Percentiles rank a stretch among this genome's conserved stretches.
Conservation (phyloP, 202 grass and related monocot species). For the Tripidium arundinaceum region DNA sequence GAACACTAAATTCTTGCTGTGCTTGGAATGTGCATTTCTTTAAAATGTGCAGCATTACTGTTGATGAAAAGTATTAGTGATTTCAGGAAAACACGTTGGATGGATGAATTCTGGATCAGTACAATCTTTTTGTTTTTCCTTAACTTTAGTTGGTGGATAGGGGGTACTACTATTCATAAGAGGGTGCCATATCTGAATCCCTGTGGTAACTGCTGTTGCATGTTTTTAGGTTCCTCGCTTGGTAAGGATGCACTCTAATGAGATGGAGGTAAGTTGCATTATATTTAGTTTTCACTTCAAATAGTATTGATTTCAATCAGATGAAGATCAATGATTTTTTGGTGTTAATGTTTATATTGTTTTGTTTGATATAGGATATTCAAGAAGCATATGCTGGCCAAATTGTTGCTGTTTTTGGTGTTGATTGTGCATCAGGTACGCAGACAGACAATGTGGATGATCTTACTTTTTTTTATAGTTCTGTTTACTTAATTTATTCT, state of each 20-base stretch:
- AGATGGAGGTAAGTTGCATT: conserved; percentile 80
- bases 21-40: neutral
- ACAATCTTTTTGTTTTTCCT: neutral
- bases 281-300: conserved; percentile 6
- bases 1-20: neutral
- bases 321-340: neutral
- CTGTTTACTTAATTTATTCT: conserved; percentile 13
- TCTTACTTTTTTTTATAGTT: conserved; percentile 3
- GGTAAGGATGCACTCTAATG: conserved; percentile 94
- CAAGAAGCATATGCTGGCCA: conserved; percentile 96
- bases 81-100: neutral
- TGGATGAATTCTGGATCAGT: neutral
- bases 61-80: neutral
- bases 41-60: neutral
- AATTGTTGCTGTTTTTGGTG: conserved; percentile 98
- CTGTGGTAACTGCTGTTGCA: neutral
- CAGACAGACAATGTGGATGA: neutral
- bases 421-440: conserved; percentile 89
- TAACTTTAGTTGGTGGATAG: neutral
- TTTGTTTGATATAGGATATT: conserved; percentile 71
- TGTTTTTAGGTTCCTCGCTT: conserved; percentile 85
- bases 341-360: conserved; percentile 7
- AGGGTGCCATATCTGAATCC: conserved; percentile 6
- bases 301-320: neutral
- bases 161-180: neutral